Conservation (phyloP, 805 yeast species). For the Ogataea siamensis region DNA sequence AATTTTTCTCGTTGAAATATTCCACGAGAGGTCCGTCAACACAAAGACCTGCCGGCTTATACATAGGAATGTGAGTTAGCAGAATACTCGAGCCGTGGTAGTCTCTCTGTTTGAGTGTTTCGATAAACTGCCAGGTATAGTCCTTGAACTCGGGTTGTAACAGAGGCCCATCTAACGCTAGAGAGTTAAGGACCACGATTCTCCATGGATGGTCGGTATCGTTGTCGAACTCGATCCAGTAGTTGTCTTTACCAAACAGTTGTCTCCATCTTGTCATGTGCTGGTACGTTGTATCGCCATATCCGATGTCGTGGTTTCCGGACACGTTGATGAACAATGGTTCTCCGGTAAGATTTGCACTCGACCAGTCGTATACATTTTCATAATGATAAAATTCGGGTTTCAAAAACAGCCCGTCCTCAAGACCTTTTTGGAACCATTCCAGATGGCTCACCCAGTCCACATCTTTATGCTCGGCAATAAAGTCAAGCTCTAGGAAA, state of each 20-base stretch:
- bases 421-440: constrained; percentile 30
- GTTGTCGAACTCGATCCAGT: constrained; percentile 65
- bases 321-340: constrained; percentile 80
- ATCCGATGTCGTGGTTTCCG: constrained; percentile 96
- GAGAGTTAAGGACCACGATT: constrained; percentile 80
- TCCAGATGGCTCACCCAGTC: constrained; percentile 52
- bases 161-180: constrained; percentile 89
- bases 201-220: constrained; percentile 76
- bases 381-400: constrained; percentile 45
- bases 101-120: constrained; percentile 49
- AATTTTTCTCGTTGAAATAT: constrained; percentile 53
- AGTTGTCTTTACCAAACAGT: constrained; percentile 84
- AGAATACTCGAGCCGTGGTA: constrained; percentile 80
- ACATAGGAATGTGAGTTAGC: constrained; percentile 87
- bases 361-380: constrained; percentile 68
- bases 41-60: constrained; percentile 79
- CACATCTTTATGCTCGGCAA: constrained; percentile 48
- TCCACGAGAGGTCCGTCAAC: constrained; percentile 77
- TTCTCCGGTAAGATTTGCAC: constrained; percentile 39
- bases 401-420: constrained; percentile 32
- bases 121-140: constrained; percentile 72
- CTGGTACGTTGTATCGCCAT: constrained; percentile 92
- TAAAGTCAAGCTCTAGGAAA: constrained; percentile 45
- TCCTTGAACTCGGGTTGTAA: constrained; percentile 66
- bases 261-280: constrained; percentile 76